Percentiles rank a stretch among this genome's conserved stretches.
Conservation (phyloP, 2,329 filamentous ascomycete genomes). For the Calonectria fujianensis region DNA sequence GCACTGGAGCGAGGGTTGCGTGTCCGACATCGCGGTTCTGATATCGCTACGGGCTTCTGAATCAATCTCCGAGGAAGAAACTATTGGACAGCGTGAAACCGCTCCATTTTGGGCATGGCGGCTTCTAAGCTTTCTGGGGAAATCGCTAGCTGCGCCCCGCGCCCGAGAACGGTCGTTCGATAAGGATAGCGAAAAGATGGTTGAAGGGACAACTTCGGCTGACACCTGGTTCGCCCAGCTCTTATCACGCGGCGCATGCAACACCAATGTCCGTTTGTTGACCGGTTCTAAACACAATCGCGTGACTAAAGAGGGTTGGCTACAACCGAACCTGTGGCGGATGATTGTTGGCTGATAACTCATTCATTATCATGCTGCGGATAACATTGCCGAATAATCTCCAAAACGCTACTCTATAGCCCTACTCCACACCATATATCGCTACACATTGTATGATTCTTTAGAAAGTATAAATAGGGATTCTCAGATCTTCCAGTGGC, state of each 20-base stretch:
- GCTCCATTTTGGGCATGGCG: not conserved
- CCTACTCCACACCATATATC: not conserved
- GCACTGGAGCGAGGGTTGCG: not conserved
- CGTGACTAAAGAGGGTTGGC: not conserved
- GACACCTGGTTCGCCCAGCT: not conserved
- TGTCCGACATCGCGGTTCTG: constrained; percentile 3
- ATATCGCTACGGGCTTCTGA: not conserved
- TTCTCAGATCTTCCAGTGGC: not conserved
- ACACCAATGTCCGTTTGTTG: not conserved
- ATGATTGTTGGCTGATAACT: not conserved
- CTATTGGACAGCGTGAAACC: not conserved
- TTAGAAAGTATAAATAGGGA: not conserved
- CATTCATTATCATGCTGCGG: constrained; percentile 10
- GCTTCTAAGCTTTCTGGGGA: not conserved
- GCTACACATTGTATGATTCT: not conserved
- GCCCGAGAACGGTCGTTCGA: constrained; percentile 13
- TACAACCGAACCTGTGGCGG: not conserved
- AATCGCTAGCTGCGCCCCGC: not conserved
- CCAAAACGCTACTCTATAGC: not conserved
- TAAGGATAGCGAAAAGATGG: constrained; percentile 8
- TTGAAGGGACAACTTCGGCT: not conserved
- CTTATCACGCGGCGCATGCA: constrained; percentile 3
- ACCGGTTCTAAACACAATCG: not conserved
- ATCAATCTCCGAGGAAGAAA: not conserved
- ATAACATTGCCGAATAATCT: constrained; percentile 17